A percentile compares a stretch with the other conserved stretches of the same genome.
These are phyloP conservation scores for Hemileccinum impolitum DNA, from an alignment of 768 basidiomycete species.

Conservation along the genomic window DNA sequence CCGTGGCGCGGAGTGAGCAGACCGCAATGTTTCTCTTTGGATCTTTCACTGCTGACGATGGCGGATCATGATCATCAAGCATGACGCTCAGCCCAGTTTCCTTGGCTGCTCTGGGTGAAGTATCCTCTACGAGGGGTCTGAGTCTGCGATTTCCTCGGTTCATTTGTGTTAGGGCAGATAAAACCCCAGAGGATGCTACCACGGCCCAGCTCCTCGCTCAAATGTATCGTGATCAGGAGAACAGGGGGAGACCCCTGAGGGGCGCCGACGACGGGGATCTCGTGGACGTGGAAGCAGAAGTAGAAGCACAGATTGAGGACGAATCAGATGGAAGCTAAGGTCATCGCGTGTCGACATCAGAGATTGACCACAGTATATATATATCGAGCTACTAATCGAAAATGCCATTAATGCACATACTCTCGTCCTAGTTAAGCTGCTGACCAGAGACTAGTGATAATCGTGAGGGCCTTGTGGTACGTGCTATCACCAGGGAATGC, in stretches of 20 bases:
- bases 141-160: conserved; percentile 89
- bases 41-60: conserved; percentile 7
- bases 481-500: conserved; percentile 25
- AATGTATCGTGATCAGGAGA: conserved; percentile 66
- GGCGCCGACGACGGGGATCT: conserved; percentile 60
- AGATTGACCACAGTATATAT: neutral
- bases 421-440: too few species aligned
- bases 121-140: conserved; percentile 60
- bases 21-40: neutral
- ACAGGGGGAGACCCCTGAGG: conserved; percentile 26
- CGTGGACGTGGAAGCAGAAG: conserved; percentile 46
- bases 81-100: conserved; percentile 86
- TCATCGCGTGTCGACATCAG: neutral
- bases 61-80: conserved; percentile 32
- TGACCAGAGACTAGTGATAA: conserved; percentile 18
- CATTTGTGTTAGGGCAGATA: conserved; percentile 70
- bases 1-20: conserved; percentile 62
- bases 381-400: neutral
- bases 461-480: conserved; percentile 26
- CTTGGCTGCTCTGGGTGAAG: conserved; percentile 64
- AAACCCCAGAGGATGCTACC: conserved; percentile 67
- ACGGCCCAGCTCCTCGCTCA: conserved; percentile 65
- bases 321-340: conserved; percentile 23
- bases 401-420: neutral
- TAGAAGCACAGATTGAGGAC: conserved; percentile 28